phyloP scores from a whole-genome alignment of 2,329 filamentous ascomycete species.

The Monosporascus sp. region DNA sequence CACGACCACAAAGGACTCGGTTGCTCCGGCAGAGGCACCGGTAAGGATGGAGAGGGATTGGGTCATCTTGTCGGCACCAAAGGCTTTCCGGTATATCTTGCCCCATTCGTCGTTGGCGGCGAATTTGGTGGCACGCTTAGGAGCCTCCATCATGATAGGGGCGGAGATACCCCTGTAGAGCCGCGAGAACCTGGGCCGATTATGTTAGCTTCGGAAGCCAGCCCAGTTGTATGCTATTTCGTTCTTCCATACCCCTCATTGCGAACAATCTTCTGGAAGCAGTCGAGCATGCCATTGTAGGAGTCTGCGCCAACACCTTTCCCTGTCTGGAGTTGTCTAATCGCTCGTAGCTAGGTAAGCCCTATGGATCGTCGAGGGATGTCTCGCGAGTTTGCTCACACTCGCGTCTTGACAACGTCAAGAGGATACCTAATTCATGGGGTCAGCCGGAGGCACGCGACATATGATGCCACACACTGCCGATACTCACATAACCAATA shows the following conservation, averaged over 20 bases:
- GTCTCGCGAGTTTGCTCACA: slow-evolving; percentile 53
- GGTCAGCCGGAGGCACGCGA: slow-evolving; percentile 13
- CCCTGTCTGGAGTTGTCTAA: slow-evolving; percentile 80
- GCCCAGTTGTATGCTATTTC: not conserved
- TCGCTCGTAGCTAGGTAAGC: slow-evolving; percentile 4
- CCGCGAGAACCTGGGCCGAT: slow-evolving; percentile 62
- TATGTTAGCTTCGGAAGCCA: slow-evolving; percentile 6
- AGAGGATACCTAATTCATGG: slow-evolving; percentile 75
- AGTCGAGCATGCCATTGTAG: slow-evolving; percentile 97
- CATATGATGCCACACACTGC: slow-evolving; percentile 3
- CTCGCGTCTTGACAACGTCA: slow-evolving; percentile 96
- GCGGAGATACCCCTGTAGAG: slow-evolving; percentile 94
- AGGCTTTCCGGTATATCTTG: slow-evolving; percentile 82
- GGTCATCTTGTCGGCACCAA: slow-evolving; percentile 81
- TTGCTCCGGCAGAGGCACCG: slow-evolving; percentile 89
- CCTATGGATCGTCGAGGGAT: not conserved
- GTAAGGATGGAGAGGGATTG: slow-evolving; percentile 89
- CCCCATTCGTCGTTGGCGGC: slow-evolving; percentile 99
- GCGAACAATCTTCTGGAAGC: slow-evolving; percentile 93
- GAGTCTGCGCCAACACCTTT: slow-evolving; percentile 67
- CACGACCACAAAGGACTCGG: slow-evolving; percentile 93
- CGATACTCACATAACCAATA: slow-evolving; percentile 71
- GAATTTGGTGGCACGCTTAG: slow-evolving; percentile 89
- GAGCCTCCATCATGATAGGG: slow-evolving; percentile 95
- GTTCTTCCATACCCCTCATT: slow-evolving; percentile 72